Conservation (phyloP, 164 flowering plant species). For the Euptelea pleiosperma region DNA sequence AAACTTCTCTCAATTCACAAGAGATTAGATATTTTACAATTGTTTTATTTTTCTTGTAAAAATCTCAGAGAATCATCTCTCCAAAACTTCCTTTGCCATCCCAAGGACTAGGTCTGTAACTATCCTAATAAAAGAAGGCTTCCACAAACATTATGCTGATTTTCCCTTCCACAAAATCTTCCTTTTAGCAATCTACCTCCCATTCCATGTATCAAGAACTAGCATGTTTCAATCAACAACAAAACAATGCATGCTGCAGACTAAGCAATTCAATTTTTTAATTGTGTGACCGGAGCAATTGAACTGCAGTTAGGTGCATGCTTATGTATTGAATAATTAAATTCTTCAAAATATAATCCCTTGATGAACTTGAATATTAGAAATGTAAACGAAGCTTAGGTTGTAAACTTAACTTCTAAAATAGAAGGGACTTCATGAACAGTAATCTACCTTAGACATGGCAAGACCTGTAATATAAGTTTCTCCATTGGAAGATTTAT, state of each 20-base stretch:
- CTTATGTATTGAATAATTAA: background rate
- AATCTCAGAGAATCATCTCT: background rate
- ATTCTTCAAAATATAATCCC: background rate
- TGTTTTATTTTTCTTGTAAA: background rate
- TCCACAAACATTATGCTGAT: background rate
- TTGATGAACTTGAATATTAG: background rate
- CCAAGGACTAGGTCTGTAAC: background rate
- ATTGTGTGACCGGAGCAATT: background rate
- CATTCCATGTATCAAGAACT: too few species aligned
- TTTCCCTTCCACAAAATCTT: background rate
- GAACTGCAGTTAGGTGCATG: background rate
- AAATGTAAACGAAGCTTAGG: background rate
- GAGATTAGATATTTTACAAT: background rate
- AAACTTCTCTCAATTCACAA: background rate
- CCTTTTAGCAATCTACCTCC: background rate
- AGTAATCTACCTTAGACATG: constrained; percentile 68
- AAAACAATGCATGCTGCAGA: too few species aligned
- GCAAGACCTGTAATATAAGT: constrained; percentile 74
- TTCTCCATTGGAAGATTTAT: constrained; percentile 60
- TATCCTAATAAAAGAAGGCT: constrained; percentile 4
- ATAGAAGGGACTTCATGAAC: background rate
- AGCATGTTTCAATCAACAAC: too few species aligned
- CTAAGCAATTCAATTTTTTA: too few species aligned
- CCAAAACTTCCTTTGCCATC: background rate
- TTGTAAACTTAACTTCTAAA: background rate